Evolutionary conservation across 2,329 filamentous ascomycete genomes (phyloP), one percentile per base, ranked within the genome.

Genomic region (Metarhizium brunneum): DNA sequence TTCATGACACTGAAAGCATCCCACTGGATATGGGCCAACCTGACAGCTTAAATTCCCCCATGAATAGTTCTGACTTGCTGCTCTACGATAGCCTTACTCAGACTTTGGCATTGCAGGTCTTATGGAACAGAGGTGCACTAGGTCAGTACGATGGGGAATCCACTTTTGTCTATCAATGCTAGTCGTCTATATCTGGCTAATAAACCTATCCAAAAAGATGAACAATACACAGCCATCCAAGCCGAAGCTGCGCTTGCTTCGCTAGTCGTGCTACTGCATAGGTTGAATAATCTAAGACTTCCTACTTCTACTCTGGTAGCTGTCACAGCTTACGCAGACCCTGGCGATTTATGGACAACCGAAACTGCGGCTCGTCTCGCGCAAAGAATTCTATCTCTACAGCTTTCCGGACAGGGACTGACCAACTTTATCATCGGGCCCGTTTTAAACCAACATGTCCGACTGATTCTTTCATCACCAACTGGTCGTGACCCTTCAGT

Each of bases 391-490:
- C 59, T 79, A 4, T 47, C 63, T 1, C 20, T 59, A 2, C 64
- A 69, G 2, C 52, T 73, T 5, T 14, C 56, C 6, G 32, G 30
- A 10, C 53, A 57, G 0, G 56, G 49, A 14, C 20, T 64, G 53
- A 30, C 58, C n/a, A 29, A 58, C 3, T 78, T 83, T 60, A 71
- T 84, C 60, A 71, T 78, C 18, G 73, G 76, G n/a, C 71, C 76
- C 43, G 73, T 90, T 55, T 78, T 92, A 4, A 74, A 79, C 58
- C 71, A 73, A 62, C 84, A 84, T 63, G 76, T 92, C 52, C 84
- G 84, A 42, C 3, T 48, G 13, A 29, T 30, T 11, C 6, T 48
- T 30, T 30, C 45, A 30, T 48, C 45, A 30, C 25, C 45, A 30
- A 48, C 16, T 20, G 18, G 8, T 7, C 2, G 6, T 18, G 25